phyloP scores from a whole-genome alignment of 1,284 basidiomycete species.

The Neolentinus lepideus region DNA sequence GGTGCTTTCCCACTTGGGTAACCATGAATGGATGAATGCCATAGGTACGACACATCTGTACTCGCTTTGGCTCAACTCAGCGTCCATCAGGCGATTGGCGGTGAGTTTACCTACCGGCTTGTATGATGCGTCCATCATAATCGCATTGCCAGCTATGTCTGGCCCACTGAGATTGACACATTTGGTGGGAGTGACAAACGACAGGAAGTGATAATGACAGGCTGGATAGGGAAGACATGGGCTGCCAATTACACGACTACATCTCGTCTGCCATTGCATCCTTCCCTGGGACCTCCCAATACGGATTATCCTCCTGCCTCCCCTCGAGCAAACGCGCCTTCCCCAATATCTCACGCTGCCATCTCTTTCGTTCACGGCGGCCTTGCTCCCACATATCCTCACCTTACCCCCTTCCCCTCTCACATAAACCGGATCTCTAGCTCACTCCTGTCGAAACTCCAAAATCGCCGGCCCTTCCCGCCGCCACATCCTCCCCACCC shows the following conservation, averaged over 20 bases:
- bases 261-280: slow-evolving; percentile 73
- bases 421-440: slow-evolving; percentile 70
- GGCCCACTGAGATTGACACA: slow-evolving; percentile 69
- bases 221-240: slow-evolving; percentile 81
- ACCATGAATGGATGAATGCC: slow-evolving; percentile 88
- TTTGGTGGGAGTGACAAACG: slow-evolving; percentile 70
- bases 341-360: slow-evolving; percentile 63
- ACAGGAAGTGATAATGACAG: slow-evolving; percentile 64
- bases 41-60: slow-evolving; percentile 42
- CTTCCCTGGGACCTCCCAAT: slow-evolving; percentile 61
- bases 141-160: slow-evolving; percentile 64
- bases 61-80: slow-evolving; percentile 4
- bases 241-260: slow-evolving; percentile 81
- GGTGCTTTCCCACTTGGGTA: slow-evolving; percentile 79
- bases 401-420: slow-evolving; percentile 74
- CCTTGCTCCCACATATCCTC: slow-evolving; percentile 64
- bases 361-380: slow-evolving; percentile 88
- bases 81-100: slow-evolving; percentile 69
- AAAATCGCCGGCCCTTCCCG: slow-evolving; percentile 50
- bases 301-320: slow-evolving; percentile 54
- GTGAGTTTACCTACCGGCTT: slow-evolving; percentile 27
- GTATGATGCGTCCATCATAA: slow-evolving; percentile 1
- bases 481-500: slow-evolving; percentile 76
- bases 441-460: slow-evolving; percentile 60
- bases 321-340: slow-evolving; percentile 13